phyloP scores from a whole-genome alignment of 2,329 filamentous ascomycete species.

The Cercospora sp. region DNA sequence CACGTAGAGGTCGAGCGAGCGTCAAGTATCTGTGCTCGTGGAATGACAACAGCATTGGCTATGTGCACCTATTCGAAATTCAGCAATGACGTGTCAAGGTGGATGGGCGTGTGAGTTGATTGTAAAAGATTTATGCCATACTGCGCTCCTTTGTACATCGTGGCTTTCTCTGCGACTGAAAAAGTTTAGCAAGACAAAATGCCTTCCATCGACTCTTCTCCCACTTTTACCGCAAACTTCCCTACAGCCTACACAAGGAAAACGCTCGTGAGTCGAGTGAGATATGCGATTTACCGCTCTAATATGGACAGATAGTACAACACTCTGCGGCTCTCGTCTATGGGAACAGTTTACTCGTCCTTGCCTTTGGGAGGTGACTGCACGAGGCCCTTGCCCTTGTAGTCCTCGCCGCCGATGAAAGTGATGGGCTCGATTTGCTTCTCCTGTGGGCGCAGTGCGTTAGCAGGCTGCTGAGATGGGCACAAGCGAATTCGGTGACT shows the following conservation, averaged over 20 bases:
- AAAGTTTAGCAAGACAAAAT: conserved; percentile 20
- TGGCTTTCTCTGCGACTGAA: conserved; percentile 19
- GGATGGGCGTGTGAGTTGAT: neutral
- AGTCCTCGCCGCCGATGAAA: conserved; percentile 76
- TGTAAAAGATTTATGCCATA: conserved; percentile 14
- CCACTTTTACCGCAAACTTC: conserved; percentile 20
- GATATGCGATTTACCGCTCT: conserved; percentile 21
- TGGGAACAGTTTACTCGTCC: conserved; percentile 24
- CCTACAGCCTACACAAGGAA: conserved; percentile 30
- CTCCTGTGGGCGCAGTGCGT: conserved; percentile 53
- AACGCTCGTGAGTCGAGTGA: conserved; percentile 19
- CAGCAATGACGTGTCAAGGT: neutral
- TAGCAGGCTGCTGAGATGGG: neutral
- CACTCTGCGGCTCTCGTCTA: conserved; percentile 19
- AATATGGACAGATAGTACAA: conserved; percentile 23
- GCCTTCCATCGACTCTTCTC: conserved; percentile 15
- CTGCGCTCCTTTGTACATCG: conserved; percentile 28
- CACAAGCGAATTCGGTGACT: neutral
- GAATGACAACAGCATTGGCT: neutral
- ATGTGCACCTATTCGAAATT: neutral
- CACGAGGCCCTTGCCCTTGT: conserved; percentile 70
- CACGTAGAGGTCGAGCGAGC: neutral
- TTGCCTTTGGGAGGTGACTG: conserved; percentile 55
- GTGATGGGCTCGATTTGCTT: conserved; percentile 86
- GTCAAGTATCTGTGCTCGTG: neutral